Base-by-base conservation (phyloP, 495 filamentous ascomycete species). In the Hyaloscypha finlandica region DNA sequence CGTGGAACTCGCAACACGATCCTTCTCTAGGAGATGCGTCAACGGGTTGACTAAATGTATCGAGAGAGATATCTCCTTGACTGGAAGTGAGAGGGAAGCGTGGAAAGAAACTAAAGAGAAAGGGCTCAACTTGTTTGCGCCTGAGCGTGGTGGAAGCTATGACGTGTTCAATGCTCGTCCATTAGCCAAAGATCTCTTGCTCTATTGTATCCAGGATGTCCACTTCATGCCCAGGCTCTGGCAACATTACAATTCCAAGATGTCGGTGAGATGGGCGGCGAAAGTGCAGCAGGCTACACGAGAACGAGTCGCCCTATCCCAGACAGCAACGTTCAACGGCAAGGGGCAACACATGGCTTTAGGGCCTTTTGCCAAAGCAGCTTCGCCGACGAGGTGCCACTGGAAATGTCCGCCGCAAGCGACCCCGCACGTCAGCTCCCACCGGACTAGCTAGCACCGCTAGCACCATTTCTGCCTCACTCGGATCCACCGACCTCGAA, bases 121-220 rank as follows among this genome's bases (percentile, higher is more conserved):
- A 39, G 83, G 78, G 2, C 5, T 42, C 22, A 52, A 51, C 12
- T 66, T 84, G 8, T 85, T 81, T 68, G 68, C 55, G 1, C 77
- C 81, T 0, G 71, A 80, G 32, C 20, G 54, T 19, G 84, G 83
- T 2, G 84, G 83, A 0, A 70, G 57, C 3, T 83, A 81, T 69
- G 77, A 83, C 25, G 76, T 85, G 3, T 86, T 86, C 72, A 80
- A 84, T 53, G 29, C 54, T 1, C 79, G 85, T 0, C 85, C 84
- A 9, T 61, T 86, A 1, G 48, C 66, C 8, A 64, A 76, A 1
- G 78, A 80, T 9, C 78, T 85, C 12, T 69, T 77, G 31, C 19
- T 69, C 8, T 86, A 86, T 71, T 87, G 83, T 68, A 75, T 74
- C 14, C 75, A 78, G 30, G 83, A 85, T 71, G 81, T 86, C 2